Evolutionary conservation across 441 rosid genomes (phyloP), one percentile per base, ranked within the genome.

Genomic region (Theobroma grandiflorum): DNA sequence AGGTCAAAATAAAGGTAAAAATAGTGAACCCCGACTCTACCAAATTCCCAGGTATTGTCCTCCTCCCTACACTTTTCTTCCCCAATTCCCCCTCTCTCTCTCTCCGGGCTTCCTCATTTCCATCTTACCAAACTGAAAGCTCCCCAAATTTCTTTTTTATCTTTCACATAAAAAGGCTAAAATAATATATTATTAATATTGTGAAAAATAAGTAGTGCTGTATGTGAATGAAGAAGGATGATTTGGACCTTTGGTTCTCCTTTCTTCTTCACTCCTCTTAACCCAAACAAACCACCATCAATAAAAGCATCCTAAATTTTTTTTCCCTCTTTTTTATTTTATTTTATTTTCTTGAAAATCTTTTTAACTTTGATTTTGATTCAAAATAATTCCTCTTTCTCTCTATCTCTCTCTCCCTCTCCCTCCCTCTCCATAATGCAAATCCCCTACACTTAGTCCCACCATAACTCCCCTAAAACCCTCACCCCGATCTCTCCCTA

Each of bases 381-480:
- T 4, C 2, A 14, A 31, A 70, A 14, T 50, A 49, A 3, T 12
- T 49, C 53, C 66, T 31, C 18, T 71, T 47, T 68, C 5, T 68
- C 50, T 8, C 15, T 61, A n/a, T n/a, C n/a, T n/a, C 49, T 45
- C 10, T 45, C 10, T 45, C 8, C 7, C 49, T n/a, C 9, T n/a
- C 64, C 59, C 71, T 50, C 31, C 67, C 68, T 66, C 77, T 57
- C 49, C 75, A 6, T 20, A 58, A 68, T 80, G 73, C 82, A 58
- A 87, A 85, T 83, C 89, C 86, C 85, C 80, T 79, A 76, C 84
- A 70, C 81, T 85, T 78, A 80, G 83, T 84, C 84, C 78, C 71
- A 79, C 79, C 81, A 16, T 78, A 85, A 62, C 81, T 80, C 49
- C 72, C 82, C 49, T 81, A 71, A 78, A 80, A 82, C 88, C 87